Conservation (phyloP, 257 asterid genomes). For the Avicennia marina region DNA sequence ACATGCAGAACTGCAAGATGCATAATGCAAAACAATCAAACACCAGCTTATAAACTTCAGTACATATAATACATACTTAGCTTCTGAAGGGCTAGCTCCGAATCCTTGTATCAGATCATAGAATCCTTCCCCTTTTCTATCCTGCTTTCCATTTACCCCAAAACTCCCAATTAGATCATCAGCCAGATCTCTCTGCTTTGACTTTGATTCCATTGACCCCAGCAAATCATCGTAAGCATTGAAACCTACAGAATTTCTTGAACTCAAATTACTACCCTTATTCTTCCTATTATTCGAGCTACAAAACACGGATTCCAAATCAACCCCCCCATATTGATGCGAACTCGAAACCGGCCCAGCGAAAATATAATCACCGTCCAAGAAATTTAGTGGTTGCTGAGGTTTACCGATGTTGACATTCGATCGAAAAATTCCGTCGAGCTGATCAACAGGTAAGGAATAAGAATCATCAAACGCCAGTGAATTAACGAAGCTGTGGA, state of each 20-base stretch:
- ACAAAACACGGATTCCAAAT: slow-evolving; percentile 50
- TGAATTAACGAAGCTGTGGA: slow-evolving; percentile 7
- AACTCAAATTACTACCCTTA: slow-evolving; percentile 7
- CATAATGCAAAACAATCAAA: not conserved
- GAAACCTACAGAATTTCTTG: slow-evolving; percentile 19
- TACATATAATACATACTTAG: slow-evolving; percentile 22
- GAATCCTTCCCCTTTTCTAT: slow-evolving; percentile 25
- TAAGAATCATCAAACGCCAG: slow-evolving; percentile 35
- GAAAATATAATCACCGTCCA: slow-evolving; percentile 45
- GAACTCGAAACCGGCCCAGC: slow-evolving; percentile 39
- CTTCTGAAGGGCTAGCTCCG: slow-evolving; percentile 33
- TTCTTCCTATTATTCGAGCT: slow-evolving; percentile 24
- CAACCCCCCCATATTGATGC: slow-evolving; percentile 36
- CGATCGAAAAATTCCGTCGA: slow-evolving; percentile 60
- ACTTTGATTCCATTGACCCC: slow-evolving; percentile 35
- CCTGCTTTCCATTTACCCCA: slow-evolving; percentile 30
- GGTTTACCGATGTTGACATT: slow-evolving; percentile 12
- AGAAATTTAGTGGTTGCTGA: slow-evolving; percentile 22
- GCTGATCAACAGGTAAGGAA: slow-evolving; percentile 60
- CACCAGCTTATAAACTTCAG: slow-evolving; percentile 7
- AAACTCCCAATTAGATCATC: slow-evolving; percentile 56
- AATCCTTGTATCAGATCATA: slow-evolving; percentile 63
- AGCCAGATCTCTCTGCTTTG: slow-evolving; percentile 26
- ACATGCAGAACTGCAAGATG: no score
- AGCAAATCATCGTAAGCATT: slow-evolving; percentile 34